Evolutionary conservation across 345 rosid genomes (phyloP), one percentile per base, ranked within the genome.

Genomic region (Sisymbrium irio): DNA sequence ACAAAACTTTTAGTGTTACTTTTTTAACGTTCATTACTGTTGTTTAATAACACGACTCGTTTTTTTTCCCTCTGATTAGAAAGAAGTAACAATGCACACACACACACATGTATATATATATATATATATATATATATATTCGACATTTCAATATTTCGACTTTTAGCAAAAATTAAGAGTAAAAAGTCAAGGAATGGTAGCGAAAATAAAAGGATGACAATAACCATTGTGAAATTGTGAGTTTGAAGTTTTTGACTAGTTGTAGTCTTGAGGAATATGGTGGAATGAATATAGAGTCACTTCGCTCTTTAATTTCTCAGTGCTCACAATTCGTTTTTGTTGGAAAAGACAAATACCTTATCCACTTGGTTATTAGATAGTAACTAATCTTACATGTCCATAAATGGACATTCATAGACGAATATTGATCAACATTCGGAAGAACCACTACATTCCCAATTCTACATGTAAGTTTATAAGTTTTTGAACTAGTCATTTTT

Each of bases 311-410:
- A n/a, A n/a, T n/a, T 46, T 59, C 40, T 37, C 46, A 71, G 60
- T 71, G 67, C 75, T 37, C 67, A 60, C 40, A 46, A 71, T 71
- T 71, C 51, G 60, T 71, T 71, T 68, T 60, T 50, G 20, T 71
- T 27, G 65, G 67, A 60, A 60, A 49, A 71, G 67, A 71, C 32
- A 37, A 60, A 60, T 60, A 33, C n/a, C 12, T 49, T 60, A 60
- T 71, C 69, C 69, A 50, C 35, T 50, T 62, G 33, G 25, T 62
- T 39, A 18, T 41, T 61, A 62, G 69, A 47, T 47, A 58, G 10
- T 33, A 2, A 27, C 41, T 7, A 27, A 18, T 18, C 33, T 41
- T 18, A n/a, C 10, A 42, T 42, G 28, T 28, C 1, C 8, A 17
- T 41, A n/a, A 68, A 28, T 68, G 63, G 72, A 54, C 30, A 25